Base-by-base conservation (phyloP, 2,329 filamentous ascomycete genomes). In the Remersonia thermophila region DNA sequence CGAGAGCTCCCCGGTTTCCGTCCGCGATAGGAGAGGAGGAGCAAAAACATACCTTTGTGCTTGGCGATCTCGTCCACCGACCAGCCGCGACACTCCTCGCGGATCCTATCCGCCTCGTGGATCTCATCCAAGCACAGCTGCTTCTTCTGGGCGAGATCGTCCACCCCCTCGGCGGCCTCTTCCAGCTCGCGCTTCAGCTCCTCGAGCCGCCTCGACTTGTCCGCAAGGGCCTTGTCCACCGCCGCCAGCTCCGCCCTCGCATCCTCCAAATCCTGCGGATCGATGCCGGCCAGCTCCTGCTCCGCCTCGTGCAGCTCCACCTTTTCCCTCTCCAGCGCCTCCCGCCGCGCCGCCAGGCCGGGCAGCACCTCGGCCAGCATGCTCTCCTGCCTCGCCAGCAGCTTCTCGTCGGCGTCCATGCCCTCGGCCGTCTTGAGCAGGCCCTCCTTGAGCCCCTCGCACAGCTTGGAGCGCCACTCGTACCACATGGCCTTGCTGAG, bases 401-500 rank as follows among this genome's bases (percentile, higher is more conserved):
- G 51, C 37, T 71, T 63, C 35, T 83, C 75, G 47, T 98, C 91
- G 1, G 64, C 62, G 32, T 75, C 71, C 74, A 98, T 84, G 14
- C 80, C 84, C 38, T 82, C 73, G 1, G 74, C 67, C 39, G 87
- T 91, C 42, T 73, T 77, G 37, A 82, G 58, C 3, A 96, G 71
- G 3, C 83, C 87, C 48, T 85, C 78, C 53, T 82, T 86, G 27
- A 98, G 69, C 13, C 84, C 82, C 44, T 79, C 61, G 38, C 86
- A 77, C 16, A 96, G 70, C 51, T 91, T 89, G 69, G 83, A 89
- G 28, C 91, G 80, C 91, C 91, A 98, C 52, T 89, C 82, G 55
- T 98, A 98, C 91, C 91, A 98, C 66, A 91, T 87, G 39, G 84
- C 85, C 55, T 95, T 95, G 62, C 89, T 95, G 35, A 87, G 66